Base-by-base conservation (phyloP, 495 filamentous ascomycete species). In the Tuber brumale region DNA sequence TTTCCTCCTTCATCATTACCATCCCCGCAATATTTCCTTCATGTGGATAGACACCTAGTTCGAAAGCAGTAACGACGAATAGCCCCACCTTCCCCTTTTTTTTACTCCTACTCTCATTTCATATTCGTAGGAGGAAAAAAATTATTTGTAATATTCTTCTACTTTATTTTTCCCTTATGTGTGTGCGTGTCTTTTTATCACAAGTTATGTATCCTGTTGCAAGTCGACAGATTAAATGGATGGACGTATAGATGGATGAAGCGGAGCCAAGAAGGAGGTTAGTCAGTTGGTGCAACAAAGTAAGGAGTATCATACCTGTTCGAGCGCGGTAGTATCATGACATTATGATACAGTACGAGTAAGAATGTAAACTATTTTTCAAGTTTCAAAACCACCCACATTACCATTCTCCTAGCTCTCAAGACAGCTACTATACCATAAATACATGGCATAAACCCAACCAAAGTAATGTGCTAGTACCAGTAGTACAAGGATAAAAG, bases 21-120 rank as follows among this genome's bases (percentile, higher is more conserved):
- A 16, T 61, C 31, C 57, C 31, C 57, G 27, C 57, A 66, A 66
- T 35, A 66, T 66, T 66, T 35, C 27, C 57, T 66, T 19, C 57
- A 35, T 27, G 57, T 35, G 27, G 57, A 66, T 66, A 66, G 57
- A 66, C 57, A 66, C 12, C 14, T 35, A 66, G 57, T 66, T 31
- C 27, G 57, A 66, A 66, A 66, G 27, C 57, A 66, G 57, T 66
- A 66, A 66, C 57, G 57, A 66, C 14, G 57, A 66, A 66, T 66
- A 66, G 7, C 27, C 27, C 57, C 57, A n/a, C n/a, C 57, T 0
- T 3, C 10, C 8, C 12, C 31, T 5, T 18, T 19, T 31, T 27
- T 66, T 66, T 31, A 44, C 10, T 44, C 2, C 12, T 5, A 5
- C 27, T 61, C 12, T 10, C 51, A 61, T 61, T 61, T 31, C n/a